phyloP scores from a whole-genome alignment of 805 yeast species.

The Lipomyces orientalis region DNA sequence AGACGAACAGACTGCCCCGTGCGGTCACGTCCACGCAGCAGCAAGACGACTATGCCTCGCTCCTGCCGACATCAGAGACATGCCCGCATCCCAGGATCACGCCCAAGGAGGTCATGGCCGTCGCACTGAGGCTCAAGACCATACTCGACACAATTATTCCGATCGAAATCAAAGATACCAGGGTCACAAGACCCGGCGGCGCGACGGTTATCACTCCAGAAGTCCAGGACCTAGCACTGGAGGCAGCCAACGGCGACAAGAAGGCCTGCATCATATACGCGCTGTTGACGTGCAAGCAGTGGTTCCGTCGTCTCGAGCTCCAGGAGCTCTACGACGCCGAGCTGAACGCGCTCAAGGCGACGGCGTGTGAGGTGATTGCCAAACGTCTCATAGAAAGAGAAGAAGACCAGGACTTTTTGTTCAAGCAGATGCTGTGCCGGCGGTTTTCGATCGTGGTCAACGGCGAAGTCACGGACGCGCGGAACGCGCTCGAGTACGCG shows the following conservation, averaged over 20 bases:
- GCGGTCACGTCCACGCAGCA: not conserved
- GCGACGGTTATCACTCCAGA: slow-evolving; percentile 59
- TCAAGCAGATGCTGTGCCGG: slow-evolving; percentile 72
- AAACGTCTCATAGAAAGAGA: slow-evolving; percentile 69
- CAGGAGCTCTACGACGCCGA: slow-evolving; percentile 71
- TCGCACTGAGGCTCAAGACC: slow-evolving; percentile 73
- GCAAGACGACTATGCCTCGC: slow-evolving; percentile 15
- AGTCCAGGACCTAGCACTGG: slow-evolving; percentile 64
- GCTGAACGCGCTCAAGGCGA: slow-evolving; percentile 62
- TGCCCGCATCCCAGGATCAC: slow-evolving; percentile 58
- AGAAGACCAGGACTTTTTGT: slow-evolving; percentile 52
- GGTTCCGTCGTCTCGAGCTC: slow-evolving; percentile 70
- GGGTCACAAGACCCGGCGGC: slow-evolving; percentile 62
- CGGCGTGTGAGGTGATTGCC: slow-evolving; percentile 77
- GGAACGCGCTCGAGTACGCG: slow-evolving; percentile 82
- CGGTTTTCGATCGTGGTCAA: slow-evolving; percentile 66
- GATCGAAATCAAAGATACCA: slow-evolving; percentile 58
- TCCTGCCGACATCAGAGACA: slow-evolving; percentile 24
- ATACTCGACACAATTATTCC: slow-evolving; percentile 77
- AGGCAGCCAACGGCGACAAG: slow-evolving; percentile 83
- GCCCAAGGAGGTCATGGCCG: slow-evolving; percentile 62
- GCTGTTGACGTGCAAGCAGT: slow-evolving; percentile 72
- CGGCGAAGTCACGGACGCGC: slow-evolving; percentile 60
- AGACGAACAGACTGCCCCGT: slow-evolving; percentile 19
- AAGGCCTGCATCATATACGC: slow-evolving; percentile 70